A percentile compares a stretch with the other conserved stretches of the same genome.
phyloP scores from a whole-genome alignment of 2,329 filamentous ascomycete species.

The Xylariaceae sp. region DNA sequence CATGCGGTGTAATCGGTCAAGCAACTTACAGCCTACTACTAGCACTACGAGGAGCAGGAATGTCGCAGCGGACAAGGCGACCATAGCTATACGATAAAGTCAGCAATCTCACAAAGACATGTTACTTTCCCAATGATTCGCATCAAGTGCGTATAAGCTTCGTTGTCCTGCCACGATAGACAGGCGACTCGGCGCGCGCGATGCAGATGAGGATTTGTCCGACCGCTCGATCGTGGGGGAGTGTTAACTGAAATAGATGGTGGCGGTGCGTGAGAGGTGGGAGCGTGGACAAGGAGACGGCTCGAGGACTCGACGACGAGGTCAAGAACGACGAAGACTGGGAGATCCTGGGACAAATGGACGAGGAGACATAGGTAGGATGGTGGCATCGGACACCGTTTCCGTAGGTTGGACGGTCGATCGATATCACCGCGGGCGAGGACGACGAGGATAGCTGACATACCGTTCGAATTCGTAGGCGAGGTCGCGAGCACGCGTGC shows the following conservation, averaged over 20 bases:
- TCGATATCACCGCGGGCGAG: slow-evolving; percentile 53
- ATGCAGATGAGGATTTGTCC: slow-evolving; percentile 43
- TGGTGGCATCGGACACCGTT: slow-evolving; percentile 47
- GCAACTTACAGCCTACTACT: slow-evolving; percentile 93
- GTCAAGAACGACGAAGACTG: slow-evolving; percentile 43
- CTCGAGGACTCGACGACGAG: slow-evolving; percentile 48
- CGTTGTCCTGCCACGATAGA: slow-evolving; percentile 42
- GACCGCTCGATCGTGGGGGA: slow-evolving; percentile 55
- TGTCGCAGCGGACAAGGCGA: slow-evolving; percentile 96
- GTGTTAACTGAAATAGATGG: slow-evolving; percentile 43
- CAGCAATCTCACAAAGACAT: slow-evolving; percentile 47
- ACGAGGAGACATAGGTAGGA: slow-evolving; percentile 39
- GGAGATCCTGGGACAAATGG: slow-evolving; percentile 41
- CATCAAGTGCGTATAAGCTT: slow-evolving; percentile 41
- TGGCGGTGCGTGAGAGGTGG: slow-evolving; percentile 41
- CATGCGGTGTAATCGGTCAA: not conserved
- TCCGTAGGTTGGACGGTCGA: slow-evolving; percentile 47
- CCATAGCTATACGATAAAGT: slow-evolving; percentile 76
- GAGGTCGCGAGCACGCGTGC: slow-evolving; percentile 97
- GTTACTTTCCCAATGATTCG: slow-evolving; percentile 40
- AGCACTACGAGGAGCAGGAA: slow-evolving; percentile 92
- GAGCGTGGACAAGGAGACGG: slow-evolving; percentile 41
- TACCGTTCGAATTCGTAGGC: slow-evolving; percentile 99
- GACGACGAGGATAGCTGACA: slow-evolving; percentile 63
- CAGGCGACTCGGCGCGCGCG: slow-evolving; percentile 44